Conservation (phyloP, 805 yeast genomes). For the Priceomyces fermenticarens region DNA sequence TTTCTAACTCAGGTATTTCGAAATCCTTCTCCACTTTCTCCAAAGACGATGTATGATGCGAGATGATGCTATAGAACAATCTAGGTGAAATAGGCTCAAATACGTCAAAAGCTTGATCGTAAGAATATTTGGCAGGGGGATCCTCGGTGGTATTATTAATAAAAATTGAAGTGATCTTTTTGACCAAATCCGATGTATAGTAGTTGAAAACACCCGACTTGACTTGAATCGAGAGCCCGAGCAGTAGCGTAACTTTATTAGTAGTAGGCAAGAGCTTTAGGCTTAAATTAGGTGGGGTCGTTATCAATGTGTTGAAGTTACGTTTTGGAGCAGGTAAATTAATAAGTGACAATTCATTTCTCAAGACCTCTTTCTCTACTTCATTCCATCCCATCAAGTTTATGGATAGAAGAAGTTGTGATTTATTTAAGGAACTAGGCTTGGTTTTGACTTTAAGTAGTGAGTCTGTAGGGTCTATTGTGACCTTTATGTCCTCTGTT, state of each 20-base stretch:
- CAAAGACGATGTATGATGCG: conserved; percentile 38
- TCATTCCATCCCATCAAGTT: conserved; percentile 6
- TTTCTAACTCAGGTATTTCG: conserved; percentile 42
- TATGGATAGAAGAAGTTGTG: conserved; percentile 11
- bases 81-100: conserved; percentile 26
- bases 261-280: conserved; percentile 10
- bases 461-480: conserved; percentile 5
- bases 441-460: conserved; percentile 9
- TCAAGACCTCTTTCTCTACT: conserved; percentile 5
- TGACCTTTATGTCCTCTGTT: conserved; percentile 13
- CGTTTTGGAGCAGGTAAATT: conserved; percentile 8
- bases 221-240: conserved; percentile 13
- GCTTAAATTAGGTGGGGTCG: conserved; percentile 6
- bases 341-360: conserved; percentile 13
- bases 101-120: conserved; percentile 4
- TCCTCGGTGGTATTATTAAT: not conserved
- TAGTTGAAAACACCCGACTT: conserved; percentile 16
- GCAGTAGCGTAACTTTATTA: conserved; percentile 9
- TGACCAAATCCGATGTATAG: conserved; percentile 15
- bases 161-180: conserved; percentile 1
- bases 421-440: conserved; percentile 7
- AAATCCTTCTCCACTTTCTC: conserved; percentile 16
- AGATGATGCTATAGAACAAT: conserved; percentile 49
- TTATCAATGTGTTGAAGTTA: conserved; percentile 7
- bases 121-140: conserved; percentile 2